Evolutionary conservation across 257 asterid species (phyloP), one percentile per base, ranked within the genome.

Genomic region (Eustoma russellianum): DNA sequence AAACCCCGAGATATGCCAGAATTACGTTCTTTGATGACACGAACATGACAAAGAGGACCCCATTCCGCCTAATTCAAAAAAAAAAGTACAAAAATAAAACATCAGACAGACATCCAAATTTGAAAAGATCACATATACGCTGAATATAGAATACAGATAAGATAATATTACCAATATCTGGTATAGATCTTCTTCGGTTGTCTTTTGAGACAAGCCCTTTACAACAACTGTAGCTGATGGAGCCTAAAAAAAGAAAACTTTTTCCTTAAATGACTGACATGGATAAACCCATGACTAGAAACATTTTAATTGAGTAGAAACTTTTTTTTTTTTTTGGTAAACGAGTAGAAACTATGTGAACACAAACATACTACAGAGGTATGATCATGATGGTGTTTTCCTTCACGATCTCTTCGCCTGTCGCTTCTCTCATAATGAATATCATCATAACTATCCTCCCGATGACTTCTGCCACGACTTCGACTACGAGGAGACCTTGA

Each of bases 1-100:
- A 92, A 92, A 65, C 98, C 98, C 53, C 98, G 95, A 60, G 98
- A 92, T 69, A 73, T 51, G 60, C 94, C 98, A 66, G 97, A 85
- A 75, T 69, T 83, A 46, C 97, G 77, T 66, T 92, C 98, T 83
- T 81, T 92, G 73, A 92, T 92, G 61, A 92, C 94, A 61, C 98
- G 95, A 62, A 92, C 93, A 72, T 88, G 95, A 50, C 93, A 93
- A 43, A 92, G 86, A 54, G 98, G 98, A 56, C 95, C 98, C 98
- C 98, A 92, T 73, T 88, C 98, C 57, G 93, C 94, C 98, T 92
- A 73, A 61, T 43, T 11, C n/a, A n/a, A n/a, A n/a, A n/a, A n/a
- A n/a, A n/a, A n/a, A n/a, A n/a, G n/a, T n/a, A n/a, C 49, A 1
- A 52, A 33, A 5, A 24, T n/a, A 1, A 41, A 41, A 55, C 43